These are phyloP conservation scores for Anthracocystis walkeri DNA, from an alignment of 1,284 basidiomycete species.

Conservation along the genomic window DNA sequence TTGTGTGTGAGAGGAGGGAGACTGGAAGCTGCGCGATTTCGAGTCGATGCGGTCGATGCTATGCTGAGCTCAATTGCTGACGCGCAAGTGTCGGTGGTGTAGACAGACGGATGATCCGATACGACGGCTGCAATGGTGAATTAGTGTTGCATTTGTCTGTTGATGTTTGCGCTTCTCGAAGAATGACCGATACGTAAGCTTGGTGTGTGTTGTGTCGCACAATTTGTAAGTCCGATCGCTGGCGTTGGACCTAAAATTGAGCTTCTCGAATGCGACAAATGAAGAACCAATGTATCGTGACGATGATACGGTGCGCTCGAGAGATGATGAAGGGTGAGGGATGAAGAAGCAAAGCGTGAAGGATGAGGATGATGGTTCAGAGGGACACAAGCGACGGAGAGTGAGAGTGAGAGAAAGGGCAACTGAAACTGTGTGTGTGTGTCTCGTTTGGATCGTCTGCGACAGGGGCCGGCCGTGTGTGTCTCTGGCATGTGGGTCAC, in stretches of 20 bases:
- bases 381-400: background rate
- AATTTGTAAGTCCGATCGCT: background rate
- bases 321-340: background rate
- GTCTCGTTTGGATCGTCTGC: conserved; percentile 7
- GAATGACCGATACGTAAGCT: background rate
- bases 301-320: background rate
- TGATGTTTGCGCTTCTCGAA: background rate
- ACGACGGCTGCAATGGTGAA: background rate
- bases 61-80: background rate
- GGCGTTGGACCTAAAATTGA: background rate
- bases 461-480: background rate
- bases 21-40: background rate
- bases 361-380: background rate
- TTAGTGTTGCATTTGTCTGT: conserved; percentile 1
- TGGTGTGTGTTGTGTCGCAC: background rate
- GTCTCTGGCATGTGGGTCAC: conserved; percentile 2
- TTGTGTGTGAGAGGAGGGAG: conserved; percentile 3
- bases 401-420: background rate
- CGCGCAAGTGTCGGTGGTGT: background rate
- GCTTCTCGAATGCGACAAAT: background rate
- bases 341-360: background rate
- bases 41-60: background rate
- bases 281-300: background rate
- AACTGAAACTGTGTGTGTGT: background rate
- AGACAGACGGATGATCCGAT: background rate